A percentile compares a stretch with the other conserved stretches of the same genome.
Conservation (phyloP, 495 filamentous ascomycete genomes). For the Penicillium angulare region DNA sequence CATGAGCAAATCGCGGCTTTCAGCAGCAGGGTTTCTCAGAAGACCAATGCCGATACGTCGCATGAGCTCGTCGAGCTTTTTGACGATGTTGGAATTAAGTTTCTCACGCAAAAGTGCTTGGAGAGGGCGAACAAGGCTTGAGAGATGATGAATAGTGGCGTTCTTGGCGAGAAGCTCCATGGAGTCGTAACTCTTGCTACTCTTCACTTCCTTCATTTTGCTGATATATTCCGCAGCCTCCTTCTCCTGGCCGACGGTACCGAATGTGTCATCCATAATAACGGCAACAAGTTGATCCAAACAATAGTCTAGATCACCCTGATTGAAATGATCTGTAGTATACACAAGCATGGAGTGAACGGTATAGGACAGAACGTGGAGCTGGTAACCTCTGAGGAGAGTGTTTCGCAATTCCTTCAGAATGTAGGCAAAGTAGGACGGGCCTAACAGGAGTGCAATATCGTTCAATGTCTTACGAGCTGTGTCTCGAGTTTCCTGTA, state of each 20-base stretch:
- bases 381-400: conserved; percentile 80
- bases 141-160: conserved; percentile 70
- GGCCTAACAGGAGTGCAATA: conserved; percentile 74
- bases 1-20: conserved; percentile 73
- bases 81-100: conserved; percentile 71
- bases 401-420: conserved; percentile 85
- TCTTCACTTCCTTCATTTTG: conserved; percentile 96
- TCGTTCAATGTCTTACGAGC: conserved; percentile 83
- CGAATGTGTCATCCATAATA: conserved; percentile 98
- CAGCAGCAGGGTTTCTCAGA: conserved; percentile 70
- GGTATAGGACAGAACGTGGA: conserved; percentile 93
- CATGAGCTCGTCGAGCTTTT: conserved; percentile 88
- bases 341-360: conserved; percentile 86
- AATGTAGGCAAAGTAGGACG: conserved; percentile 84
- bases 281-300: conserved; percentile 71
- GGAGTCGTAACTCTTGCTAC: conserved; percentile 94
- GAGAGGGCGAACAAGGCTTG: conserved; percentile 71
- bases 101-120: conserved; percentile 77
- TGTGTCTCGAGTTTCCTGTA: conserved; percentile 85
- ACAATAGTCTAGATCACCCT: conserved; percentile 89
- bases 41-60: conserved; percentile 80
- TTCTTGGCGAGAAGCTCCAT: conserved; percentile 89
- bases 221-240: conserved; percentile 94
- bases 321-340: conserved; percentile 67
- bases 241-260: conserved; percentile 93